A percentile compares a stretch with the other conserved stretches of the same genome.
phyloP scores from a whole-genome alignment of 805 yeast genomes.

The Sungouiozyma intestinalis region DNA sequence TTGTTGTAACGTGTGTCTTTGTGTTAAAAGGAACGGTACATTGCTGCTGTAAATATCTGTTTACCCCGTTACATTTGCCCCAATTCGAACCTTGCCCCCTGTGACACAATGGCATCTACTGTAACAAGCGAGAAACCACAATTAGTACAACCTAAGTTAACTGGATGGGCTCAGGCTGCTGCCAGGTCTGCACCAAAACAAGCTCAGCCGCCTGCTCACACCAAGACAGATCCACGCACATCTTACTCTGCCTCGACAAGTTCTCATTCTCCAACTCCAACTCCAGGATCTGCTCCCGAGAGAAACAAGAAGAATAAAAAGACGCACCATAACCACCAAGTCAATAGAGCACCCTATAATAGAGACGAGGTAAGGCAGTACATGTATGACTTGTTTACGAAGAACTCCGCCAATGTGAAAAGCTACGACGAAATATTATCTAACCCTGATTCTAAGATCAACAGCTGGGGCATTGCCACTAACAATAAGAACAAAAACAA shows the following conservation, averaged over 20 bases:
- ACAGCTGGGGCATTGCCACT: slow-evolving; percentile 25
- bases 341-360: slow-evolving; percentile 15
- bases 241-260: not conserved
- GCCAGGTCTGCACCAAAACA: slow-evolving; percentile 19
- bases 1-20: too few relatives aligned
- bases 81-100: too few relatives aligned
- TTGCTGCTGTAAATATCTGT: not conserved
- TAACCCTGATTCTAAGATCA: slow-evolving; percentile 2
- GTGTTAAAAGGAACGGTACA: too few relatives aligned
- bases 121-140: not conserved
- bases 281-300: not conserved
- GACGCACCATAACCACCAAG: slow-evolving; percentile 1
- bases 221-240: slow-evolving; percentile 1
- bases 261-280: not conserved
- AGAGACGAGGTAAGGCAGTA: slow-evolving; percentile 18
- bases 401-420: slow-evolving; percentile 4
- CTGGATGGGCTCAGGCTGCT: slow-evolving; percentile 29
- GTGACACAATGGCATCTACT: slow-evolving; percentile 1
- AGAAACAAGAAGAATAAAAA: slow-evolving; percentile 1
- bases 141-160: slow-evolving; percentile 15
- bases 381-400: slow-evolving; percentile 12
- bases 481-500: slow-evolving; percentile 17
- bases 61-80: not conserved
- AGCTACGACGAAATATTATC: slow-evolving; percentile 7
- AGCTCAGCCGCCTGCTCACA: not conserved